Evolutionary conservation across 2,329 filamentous ascomycete genomes (phyloP).

Genomic region (Trichoderma atrobrunneum): DNA sequence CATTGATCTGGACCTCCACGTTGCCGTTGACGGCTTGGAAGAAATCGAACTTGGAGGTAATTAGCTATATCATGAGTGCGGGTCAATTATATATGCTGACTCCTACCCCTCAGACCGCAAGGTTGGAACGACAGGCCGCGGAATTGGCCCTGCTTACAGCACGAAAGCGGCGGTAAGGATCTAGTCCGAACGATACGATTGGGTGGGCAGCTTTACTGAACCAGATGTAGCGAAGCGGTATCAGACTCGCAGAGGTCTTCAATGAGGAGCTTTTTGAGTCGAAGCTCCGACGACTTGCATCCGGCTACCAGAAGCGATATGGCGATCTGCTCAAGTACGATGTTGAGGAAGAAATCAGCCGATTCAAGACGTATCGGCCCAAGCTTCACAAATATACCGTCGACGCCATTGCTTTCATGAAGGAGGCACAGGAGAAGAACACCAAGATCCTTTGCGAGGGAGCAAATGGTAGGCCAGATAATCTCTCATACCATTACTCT

Average conservation of each 20-base stretch:
- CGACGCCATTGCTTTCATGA: slow-evolving; percentile 65
- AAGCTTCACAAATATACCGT: slow-evolving; percentile 60
- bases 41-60: slow-evolving; percentile 48
- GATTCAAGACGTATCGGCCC: slow-evolving; percentile 57
- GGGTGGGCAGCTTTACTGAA: slow-evolving; percentile 20
- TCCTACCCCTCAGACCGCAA: slow-evolving; percentile 22
- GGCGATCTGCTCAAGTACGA: slow-evolving; percentile 65
- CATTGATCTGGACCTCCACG: slow-evolving; percentile 63
- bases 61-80: neutral
- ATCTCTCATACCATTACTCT: neutral
- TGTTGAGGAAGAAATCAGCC: slow-evolving; percentile 64
- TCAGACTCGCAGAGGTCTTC: slow-evolving; percentile 67
- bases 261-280: slow-evolving; percentile 62
- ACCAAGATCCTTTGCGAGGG: slow-evolving; percentile 66
- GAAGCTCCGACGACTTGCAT: slow-evolving; percentile 60
- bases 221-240: slow-evolving; percentile 55
- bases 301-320: slow-evolving; percentile 62
- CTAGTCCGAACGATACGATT: neutral
- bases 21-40: slow-evolving; percentile 67
- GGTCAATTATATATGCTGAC: neutral
- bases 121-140: slow-evolving; percentile 39
- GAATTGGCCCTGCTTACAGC: slow-evolving; percentile 40
- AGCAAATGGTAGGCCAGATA: slow-evolving; percentile 37
- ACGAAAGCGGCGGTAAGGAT: slow-evolving; percentile 27
- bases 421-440: slow-evolving; percentile 56